Evolutionary conservation across 2,329 filamentous ascomycete genomes (phyloP), one percentile per base, ranked within the genome.

Genomic region (Hypoxylon sp.): DNA sequence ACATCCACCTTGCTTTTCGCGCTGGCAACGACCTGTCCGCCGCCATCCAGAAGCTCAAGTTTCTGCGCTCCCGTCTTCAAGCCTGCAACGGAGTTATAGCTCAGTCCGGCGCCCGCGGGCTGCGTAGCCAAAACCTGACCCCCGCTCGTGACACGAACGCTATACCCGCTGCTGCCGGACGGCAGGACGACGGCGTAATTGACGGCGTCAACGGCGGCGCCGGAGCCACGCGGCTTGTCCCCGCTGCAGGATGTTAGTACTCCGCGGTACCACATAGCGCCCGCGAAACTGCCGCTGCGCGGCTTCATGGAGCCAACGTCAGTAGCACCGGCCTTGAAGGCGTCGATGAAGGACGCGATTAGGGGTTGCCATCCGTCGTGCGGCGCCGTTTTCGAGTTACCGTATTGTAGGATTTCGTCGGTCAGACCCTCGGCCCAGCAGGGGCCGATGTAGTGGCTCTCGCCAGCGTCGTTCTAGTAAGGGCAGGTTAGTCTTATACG

Each of bases 401-500:
- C 75, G 60, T 80, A 80, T 21, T 73, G 65, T 9, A 73, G 63
- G 57, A 78, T 76, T 21, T 74, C 73, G 19, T 53, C 34, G 38
- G 68, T 73, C 2, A 75, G 65, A 28, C 72, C 74, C 58, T 80
- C 78, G 5, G 73, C 61, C 75, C 76, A 79, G 34, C 75, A 72
- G 14, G 74, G 73, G 28, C 79, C 79, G 41, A 80, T 75, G 69
- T 81, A 80, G 67, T 81, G 79, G 62, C 74, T 76, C 60, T 80
- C 78, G 14, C 77, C 75, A 1, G 75, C 79, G 57, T 79, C 77
- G 60, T 80, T 79, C 76, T 75, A 36, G 64, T 55, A 45, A 17
- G 14, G 23, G 17, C 7, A 41, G 17, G n/a, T 43, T 43, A 21
- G 14, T 21, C 19, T 21, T 10, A 11, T 21, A 19, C 19, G 7